Evolutionary conservation across 306 rosid genomes (phyloP).

Genomic region (Sicyos edulis): DNA sequence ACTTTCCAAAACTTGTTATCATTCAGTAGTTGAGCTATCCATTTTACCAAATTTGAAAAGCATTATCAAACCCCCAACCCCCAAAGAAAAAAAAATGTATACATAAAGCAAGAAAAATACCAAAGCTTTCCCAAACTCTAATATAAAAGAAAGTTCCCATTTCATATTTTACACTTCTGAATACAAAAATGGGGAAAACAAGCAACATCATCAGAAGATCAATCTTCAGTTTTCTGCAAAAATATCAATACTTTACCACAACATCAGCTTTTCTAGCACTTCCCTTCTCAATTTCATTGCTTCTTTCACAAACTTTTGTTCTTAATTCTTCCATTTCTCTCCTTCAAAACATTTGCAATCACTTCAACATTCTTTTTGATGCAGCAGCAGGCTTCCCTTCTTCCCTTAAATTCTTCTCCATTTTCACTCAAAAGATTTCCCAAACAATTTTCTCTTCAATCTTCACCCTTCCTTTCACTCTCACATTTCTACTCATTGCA

Average conservation of each 20-base stretch:
- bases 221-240: conserved; percentile 24
- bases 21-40: conserved; percentile 85
- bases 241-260: conserved; percentile 22
- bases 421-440: conserved; percentile 18
- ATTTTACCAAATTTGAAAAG: conserved; percentile 43
- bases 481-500: conserved; percentile 25
- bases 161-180: conserved; percentile 23
- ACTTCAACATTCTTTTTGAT: conserved; percentile 52
- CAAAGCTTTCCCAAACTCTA: conserved; percentile 14
- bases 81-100: background rate
- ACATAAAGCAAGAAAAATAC: background rate
- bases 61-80: background rate
- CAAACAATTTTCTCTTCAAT: conserved; percentile 21
- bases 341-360: conserved; percentile 38
- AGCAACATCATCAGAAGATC: conserved; percentile 28
- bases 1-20: conserved; percentile 31
- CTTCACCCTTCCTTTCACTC: conserved; percentile 26
- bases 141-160: conserved; percentile 16
- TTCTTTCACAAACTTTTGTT: conserved; percentile 22
- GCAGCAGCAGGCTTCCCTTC: conserved; percentile 23
- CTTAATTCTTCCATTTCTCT: conserved; percentile 6
- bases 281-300: conserved; percentile 25
- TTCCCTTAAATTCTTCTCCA: conserved; percentile 8
- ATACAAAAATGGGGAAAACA: conserved; percentile 63
- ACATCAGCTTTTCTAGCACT: conserved; percentile 17